Conservation (phyloP, 495 filamentous ascomycete genomes). For the Lepidopterella palustris region DNA sequence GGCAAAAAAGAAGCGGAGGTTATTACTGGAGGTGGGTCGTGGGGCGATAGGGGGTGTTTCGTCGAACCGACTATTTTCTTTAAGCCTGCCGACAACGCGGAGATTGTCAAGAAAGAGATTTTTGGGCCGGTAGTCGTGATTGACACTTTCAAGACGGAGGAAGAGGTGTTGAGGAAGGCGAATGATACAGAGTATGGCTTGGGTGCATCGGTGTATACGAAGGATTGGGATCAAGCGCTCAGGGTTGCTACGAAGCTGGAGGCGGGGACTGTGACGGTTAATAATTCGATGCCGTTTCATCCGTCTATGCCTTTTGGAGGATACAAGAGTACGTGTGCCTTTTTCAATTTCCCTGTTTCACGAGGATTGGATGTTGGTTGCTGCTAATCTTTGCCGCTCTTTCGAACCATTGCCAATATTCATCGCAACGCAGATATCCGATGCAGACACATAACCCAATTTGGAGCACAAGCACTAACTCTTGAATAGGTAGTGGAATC, state of each 20-base stretch:
- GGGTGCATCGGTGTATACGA: constrained; percentile 7
- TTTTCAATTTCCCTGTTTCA: not conserved
- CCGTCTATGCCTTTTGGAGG: constrained; percentile 13
- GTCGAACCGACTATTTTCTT: not conserved
- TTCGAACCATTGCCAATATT: too few species aligned
- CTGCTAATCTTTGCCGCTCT: too few species aligned
- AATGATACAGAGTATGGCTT: constrained; percentile 17
- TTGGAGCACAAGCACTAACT: not conserved
- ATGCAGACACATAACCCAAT: too few species aligned
- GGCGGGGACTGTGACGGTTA: constrained; percentile 5
- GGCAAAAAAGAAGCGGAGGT: not conserved
- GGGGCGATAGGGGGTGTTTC: not conserved
- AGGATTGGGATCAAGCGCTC: constrained; percentile 10
- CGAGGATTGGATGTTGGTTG: not conserved
- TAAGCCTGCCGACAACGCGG: not conserved
- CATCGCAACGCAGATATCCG: too few species aligned
- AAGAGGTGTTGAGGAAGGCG: constrained; percentile 6
- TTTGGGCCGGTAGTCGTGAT: constrained; percentile 5
- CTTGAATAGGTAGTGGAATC: not conserved
- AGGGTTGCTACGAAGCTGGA: constrained; percentile 12
- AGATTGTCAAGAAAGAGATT: not conserved
- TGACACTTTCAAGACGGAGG: constrained; percentile 11
- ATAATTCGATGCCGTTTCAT: constrained; percentile 4
- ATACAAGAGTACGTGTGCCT: constrained; percentile 1
- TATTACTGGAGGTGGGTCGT: not conserved